Evolutionary conservation across 331 rosid genomes (phyloP).

Genomic region (Malus hybrid): DNA sequence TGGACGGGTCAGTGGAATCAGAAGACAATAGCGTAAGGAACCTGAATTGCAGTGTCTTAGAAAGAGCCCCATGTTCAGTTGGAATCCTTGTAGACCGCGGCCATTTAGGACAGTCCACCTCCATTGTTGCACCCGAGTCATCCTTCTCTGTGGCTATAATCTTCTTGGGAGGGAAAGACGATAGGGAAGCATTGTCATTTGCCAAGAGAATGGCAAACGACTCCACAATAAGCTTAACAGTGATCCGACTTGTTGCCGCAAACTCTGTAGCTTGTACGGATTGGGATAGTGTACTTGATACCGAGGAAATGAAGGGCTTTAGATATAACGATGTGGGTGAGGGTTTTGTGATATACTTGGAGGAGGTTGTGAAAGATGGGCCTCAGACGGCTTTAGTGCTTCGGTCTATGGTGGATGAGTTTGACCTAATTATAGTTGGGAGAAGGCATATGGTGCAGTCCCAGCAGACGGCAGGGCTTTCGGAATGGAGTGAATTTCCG

Average conservation of each 20-base stretch:
- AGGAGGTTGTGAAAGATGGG: slow-evolving; percentile 23
- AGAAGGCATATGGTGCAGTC: slow-evolving; percentile 22
- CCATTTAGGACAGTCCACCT: not conserved
- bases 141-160: slow-evolving; percentile 19
- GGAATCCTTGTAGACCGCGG: slow-evolving; percentile 35
- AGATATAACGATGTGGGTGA: not conserved
- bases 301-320: slow-evolving; percentile 17
- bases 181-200: slow-evolving; percentile 39
- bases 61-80: slow-evolving; percentile 43
- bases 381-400: slow-evolving; percentile 20
- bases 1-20: slow-evolving; percentile 29
- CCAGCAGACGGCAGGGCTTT: slow-evolving; percentile 32
- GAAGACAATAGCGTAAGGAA: slow-evolving; percentile 23
- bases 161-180: slow-evolving; percentile 43
- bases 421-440: slow-evolving; percentile 42
- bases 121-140: not conserved
- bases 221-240: not conserved
- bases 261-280: not conserved
- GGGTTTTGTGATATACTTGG: slow-evolving; percentile 5
- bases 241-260: slow-evolving; percentile 9
- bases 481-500: slow-evolving; percentile 42
- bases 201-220: slow-evolving; percentile 35
- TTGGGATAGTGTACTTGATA: slow-evolving; percentile 24
- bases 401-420: slow-evolving; percentile 13
- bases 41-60: slow-evolving; percentile 28